These are phyloP conservation scores for Mortierella antarctica DNA, from an alignment of 192 early-diverging fungal genomes.

Conservation along the genomic window DNA sequence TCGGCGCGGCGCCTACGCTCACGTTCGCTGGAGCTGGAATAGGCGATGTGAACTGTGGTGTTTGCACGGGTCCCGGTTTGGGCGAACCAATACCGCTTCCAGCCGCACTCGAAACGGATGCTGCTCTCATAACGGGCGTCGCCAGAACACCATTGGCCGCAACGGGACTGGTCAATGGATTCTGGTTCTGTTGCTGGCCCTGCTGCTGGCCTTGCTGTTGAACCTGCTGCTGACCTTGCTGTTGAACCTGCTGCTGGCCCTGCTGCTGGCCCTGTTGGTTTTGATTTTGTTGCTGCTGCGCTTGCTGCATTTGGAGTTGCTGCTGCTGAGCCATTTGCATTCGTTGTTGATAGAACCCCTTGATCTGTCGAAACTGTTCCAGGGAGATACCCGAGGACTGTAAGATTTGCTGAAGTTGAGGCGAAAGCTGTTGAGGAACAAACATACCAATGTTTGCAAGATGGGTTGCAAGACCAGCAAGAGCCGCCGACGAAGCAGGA, in stretches of 20 bases:
- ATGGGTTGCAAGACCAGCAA: conserved; percentile 23
- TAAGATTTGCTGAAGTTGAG: conserved; percentile 26
- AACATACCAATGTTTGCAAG: conserved; percentile 36
- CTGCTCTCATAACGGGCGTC: conserved; percentile 36
- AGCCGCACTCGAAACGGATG: conserved; percentile 11
- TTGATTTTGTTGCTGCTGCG: conserved; percentile 17
- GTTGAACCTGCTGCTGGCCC: background rate
- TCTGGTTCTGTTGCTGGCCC: conserved; percentile 25
- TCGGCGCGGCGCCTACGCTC: conserved; percentile 4
- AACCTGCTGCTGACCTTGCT: conserved; percentile 20
- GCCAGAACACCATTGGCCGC: conserved; percentile 24
- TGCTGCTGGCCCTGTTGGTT: conserved; percentile 6
- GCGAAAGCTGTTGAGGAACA: conserved; percentile 19
- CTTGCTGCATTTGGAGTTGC: conserved; percentile 18
- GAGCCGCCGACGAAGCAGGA: background rate
- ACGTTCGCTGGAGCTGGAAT: conserved; percentile 34
- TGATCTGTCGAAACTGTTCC: conserved; percentile 22
- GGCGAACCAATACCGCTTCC: conserved; percentile 24
- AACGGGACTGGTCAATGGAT: conserved; percentile 33
- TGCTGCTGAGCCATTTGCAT: conserved; percentile 13
- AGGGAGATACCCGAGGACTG: conserved; percentile 4
- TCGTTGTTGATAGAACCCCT: conserved; percentile 18
- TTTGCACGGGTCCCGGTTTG: conserved; percentile 26
- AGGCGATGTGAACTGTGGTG: conserved; percentile 38
- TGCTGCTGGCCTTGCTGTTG: conserved; percentile 1